Conservation (phyloP, 108 stramenopile species). For the Seminavis robusta region DNA sequence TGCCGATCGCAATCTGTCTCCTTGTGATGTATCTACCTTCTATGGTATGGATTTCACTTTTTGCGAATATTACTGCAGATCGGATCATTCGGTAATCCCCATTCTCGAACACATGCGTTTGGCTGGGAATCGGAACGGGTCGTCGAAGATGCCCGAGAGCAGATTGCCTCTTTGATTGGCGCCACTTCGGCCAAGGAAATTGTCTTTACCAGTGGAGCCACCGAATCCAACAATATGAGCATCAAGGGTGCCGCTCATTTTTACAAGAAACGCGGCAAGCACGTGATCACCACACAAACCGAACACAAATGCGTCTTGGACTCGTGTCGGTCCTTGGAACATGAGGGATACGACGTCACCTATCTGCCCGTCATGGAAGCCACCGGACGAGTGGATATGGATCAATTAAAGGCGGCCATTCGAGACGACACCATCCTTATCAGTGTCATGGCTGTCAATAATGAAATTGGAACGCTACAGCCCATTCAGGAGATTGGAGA, state of each 20-base stretch:
- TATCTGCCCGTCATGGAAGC: conserved; percentile 88
- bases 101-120: conserved; percentile 96
- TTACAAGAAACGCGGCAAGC: conserved; percentile 79
- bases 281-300: conserved; percentile 98
- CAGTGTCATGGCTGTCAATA: conserved; percentile 99
- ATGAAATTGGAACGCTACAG: conserved; percentile 98
- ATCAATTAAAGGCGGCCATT: conserved; percentile 82
- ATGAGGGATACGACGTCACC: conserved; percentile 97
- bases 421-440: conserved; percentile 93
- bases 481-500: conserved; percentile 94
- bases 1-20: too few species aligned
- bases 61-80: conserved; percentile 29
- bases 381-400: conserved; percentile 92
- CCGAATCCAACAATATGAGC: conserved; percentile 96
- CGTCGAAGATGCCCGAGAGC: conserved; percentile 86
- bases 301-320: conserved; percentile 99
- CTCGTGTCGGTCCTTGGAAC: conserved; percentile 91
- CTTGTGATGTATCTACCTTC: neutral
- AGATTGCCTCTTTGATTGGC: conserved; percentile 89
- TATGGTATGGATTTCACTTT: neutral
- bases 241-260: conserved; percentile 98
- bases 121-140: conserved; percentile 96
- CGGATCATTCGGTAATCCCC: conserved; percentile 96
- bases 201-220: conserved; percentile 97
- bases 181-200: conserved; percentile 91